phyloP scores from a whole-genome alignment of 2,329 filamentous ascomycete genomes.

The Trichoderma sp. region DNA sequence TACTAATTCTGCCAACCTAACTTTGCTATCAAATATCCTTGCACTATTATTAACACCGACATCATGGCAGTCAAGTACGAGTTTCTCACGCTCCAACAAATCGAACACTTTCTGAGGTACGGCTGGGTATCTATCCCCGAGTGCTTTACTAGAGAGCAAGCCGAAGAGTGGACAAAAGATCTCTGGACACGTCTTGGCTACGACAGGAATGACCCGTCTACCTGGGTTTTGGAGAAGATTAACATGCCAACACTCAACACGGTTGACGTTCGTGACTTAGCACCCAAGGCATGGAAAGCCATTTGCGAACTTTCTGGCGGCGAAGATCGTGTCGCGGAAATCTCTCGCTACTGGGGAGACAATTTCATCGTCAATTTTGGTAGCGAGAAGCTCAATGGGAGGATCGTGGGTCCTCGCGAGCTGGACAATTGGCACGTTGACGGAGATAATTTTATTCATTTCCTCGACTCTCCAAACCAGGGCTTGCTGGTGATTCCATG shows the following conservation, averaged over 20 bases:
- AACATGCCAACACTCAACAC: neutral
- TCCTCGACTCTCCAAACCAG: neutral
- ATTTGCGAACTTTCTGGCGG: neutral
- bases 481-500: neutral
- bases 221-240: neutral
- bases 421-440: neutral
- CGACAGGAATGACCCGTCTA: neutral
- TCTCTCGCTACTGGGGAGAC: neutral
- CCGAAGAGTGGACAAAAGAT: neutral
- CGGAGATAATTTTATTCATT: neutral
- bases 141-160: neutral
- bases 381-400: neutral
- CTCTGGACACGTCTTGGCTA: neutral
- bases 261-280: neutral
- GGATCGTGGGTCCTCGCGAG: neutral
- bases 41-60: neutral
- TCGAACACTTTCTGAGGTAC: neutral
- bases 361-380: neutral
- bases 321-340: neutral
- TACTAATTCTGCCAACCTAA: neutral
- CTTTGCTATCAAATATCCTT: neutral
- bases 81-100: neutral
- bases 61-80: neutral
- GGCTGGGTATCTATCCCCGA: neutral
- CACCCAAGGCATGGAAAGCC: neutral